Evolutionary conservation across 2,329 filamentous ascomycete species (phyloP).

Genomic region (Aspergillus jensenii): DNA sequence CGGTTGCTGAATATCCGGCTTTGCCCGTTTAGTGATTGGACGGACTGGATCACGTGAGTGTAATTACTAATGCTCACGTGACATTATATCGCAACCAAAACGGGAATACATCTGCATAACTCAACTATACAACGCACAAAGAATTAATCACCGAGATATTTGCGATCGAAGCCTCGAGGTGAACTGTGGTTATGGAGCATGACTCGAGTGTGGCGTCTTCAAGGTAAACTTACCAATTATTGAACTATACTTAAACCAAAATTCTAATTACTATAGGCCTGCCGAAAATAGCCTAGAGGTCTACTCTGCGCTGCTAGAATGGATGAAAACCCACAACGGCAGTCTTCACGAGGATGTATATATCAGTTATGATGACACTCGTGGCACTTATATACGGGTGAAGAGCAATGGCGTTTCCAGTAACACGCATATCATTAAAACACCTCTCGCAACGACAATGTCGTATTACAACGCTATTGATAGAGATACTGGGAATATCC

Average conservation of each 20-base stretch:
- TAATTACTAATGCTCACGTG: constrained; percentile 4
- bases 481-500: constrained; percentile 13
- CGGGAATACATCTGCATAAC: constrained; percentile 2
- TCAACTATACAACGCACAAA: background rate
- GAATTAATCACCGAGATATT: background rate
- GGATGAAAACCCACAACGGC: constrained; percentile 34
- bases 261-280: background rate
- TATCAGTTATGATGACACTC: constrained; percentile 32
- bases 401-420: constrained; percentile 26
- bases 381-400: constrained; percentile 39
- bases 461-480: constrained; percentile 39
- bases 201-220: background rate
- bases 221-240: background rate
- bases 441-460: constrained; percentile 35
- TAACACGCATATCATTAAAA: constrained; percentile 37
- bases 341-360: constrained; percentile 33
- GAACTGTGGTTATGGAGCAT: background rate
- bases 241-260: background rate
- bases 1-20: constrained; percentile 42
- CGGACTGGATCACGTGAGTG: constrained; percentile 25
- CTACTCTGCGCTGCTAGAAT: constrained; percentile 32
- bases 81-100: background rate
- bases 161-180: too few species aligned
- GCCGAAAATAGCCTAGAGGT: constrained; percentile 17
- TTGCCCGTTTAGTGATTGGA: constrained; percentile 40